Base-by-base conservation (phyloP, 768 basidiomycete species). In the Phylloporus sp. region DNA sequence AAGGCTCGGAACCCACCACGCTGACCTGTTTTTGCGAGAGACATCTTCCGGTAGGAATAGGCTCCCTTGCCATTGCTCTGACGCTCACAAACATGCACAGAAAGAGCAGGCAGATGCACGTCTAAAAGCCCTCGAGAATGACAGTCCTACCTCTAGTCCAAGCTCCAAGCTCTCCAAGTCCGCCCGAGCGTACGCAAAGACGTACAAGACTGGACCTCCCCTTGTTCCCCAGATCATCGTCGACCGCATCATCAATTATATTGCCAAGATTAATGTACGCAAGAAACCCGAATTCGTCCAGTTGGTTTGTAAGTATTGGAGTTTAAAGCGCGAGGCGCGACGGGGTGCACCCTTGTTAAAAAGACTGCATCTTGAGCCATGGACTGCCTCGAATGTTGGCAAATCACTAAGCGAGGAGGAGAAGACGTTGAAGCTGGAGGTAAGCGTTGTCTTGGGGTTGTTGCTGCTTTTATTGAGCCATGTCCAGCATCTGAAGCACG, bases 301-400 rank as follows among this genome's bases (percentile, higher is more conserved):
- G 43, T 69, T 82, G 61, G 76, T 94, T 28, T 95, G 90, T 62
- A 81, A 84, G 62, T 99, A 97, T 63, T 99, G 97, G 97, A 97
- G 97, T 70, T 68, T 99, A 68, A 98, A 99, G 72, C 76, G 97
- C 5, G 95, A 98, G 66, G 91, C 84, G 2, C 79, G 97, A 55
- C 71, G 95, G 35, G 97, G 97, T 5, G 97, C 97, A 9, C 95
- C 97, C 11, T 69, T 98, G 54, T 69, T 99, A 58, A 98, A 98
- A 70, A 67, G 97, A 47, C 66, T 99, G 51, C 94, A 99, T 71
- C 74, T 98, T 24, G 95, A 99, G 72, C 95, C 97, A 1, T 98
- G 97, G 97, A 97, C 95, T 1, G 91, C 91, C 3, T 82, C 79
- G 36, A 78, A 83, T 16, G 76, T 77, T 6, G 72, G 73, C 7